Base-by-base conservation (phyloP, 257 asterid genomes). In the Fraxinus anomala region DNA sequence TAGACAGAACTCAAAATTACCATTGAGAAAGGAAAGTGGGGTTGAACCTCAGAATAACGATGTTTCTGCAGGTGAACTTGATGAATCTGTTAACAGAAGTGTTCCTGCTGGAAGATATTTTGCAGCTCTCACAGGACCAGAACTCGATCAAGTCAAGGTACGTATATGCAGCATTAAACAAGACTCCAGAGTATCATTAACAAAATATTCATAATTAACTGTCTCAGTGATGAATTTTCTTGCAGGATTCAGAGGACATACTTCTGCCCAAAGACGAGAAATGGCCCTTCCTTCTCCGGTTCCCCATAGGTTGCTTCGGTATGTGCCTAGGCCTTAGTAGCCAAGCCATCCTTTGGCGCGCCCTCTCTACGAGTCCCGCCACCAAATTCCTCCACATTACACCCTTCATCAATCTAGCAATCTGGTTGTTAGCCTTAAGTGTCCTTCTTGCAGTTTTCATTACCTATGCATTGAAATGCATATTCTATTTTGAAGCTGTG, bases 51-150 rank as follows among this genome's bases (percentile, higher is more conserved):
- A 87, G 24, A 65, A 78, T n/a, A 86, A 77, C 75, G 79, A 86
- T 66, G 79, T 2, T 12, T 34, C 37, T 19, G 44, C 67, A 16
- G 86, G 71, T 44, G 86, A 76, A 61, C 17, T 33, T 68, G 86
- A 85, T 72, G 90, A 88, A 3, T 31, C 70, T 70, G 68, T 82
- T 5, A 86, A 91, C 59, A 34, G 77, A 72, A 94, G 96, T 81
- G 97, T 94, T 68, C 97, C 97, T 70, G 99, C 95, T 75, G 97
- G 99, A n/a, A 89, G 99, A 86, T 94, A 94, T 90, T 94, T 92
- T 82, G 99, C 94, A 79, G 99, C 99, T 70, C 94, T 94, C 39
- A 88, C 85, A 24, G 99, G 97, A 36, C 97, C 99, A 70, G 97
- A 94, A 76, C 85, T 94, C 12, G 98, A 94, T 80, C 89, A 94